Conservation (phyloP, 192 early-diverging fungal genomes). For the Podila epicladia region DNA sequence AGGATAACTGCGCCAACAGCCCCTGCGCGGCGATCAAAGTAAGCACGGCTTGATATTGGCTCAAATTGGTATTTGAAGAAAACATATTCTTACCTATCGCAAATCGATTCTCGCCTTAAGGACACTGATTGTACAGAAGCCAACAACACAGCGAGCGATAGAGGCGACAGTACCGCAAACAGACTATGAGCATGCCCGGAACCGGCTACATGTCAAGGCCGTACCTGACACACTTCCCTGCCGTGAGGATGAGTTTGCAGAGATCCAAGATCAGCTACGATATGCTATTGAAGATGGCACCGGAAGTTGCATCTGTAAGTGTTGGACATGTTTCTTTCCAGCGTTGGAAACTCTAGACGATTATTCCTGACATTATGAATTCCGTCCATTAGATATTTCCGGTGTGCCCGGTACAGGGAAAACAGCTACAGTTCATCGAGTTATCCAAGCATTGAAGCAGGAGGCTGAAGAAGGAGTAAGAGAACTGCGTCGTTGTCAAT, state of each 20-base stretch:
- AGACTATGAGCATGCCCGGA: constrained; percentile 72
- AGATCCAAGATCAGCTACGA: constrained; percentile 79
- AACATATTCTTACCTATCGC: not conserved
- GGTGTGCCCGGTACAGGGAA: constrained; percentile 98
- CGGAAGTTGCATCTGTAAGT: constrained; percentile 88
- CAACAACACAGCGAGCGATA: constrained; percentile 40
- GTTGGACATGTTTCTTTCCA: not conserved
- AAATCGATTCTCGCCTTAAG: not conserved
- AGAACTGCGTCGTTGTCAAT: too few relatives aligned
- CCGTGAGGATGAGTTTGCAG: constrained; percentile 89
- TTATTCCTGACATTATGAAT: not conserved
- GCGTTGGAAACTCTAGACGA: not conserved
- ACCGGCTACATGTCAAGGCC: constrained; percentile 88
- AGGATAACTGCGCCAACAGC: not conserved
- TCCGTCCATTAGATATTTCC: constrained; percentile 76
- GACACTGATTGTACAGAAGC: constrained; percentile 23
- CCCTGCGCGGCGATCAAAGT: constrained; percentile 5
- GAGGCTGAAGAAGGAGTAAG: constrained; percentile 66
- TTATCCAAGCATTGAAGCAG: constrained; percentile 75
- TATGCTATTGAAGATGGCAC: constrained; percentile 83
- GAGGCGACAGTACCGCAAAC: constrained; percentile 38
- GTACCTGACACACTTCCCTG: constrained; percentile 94
- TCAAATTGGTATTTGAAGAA: not conserved
- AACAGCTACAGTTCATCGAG: constrained; percentile 92
- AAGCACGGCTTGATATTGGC: not conserved